phyloP scores from a whole-genome alignment of 495 filamentous ascomycete species.

The Bathelium albidoporum region DNA sequence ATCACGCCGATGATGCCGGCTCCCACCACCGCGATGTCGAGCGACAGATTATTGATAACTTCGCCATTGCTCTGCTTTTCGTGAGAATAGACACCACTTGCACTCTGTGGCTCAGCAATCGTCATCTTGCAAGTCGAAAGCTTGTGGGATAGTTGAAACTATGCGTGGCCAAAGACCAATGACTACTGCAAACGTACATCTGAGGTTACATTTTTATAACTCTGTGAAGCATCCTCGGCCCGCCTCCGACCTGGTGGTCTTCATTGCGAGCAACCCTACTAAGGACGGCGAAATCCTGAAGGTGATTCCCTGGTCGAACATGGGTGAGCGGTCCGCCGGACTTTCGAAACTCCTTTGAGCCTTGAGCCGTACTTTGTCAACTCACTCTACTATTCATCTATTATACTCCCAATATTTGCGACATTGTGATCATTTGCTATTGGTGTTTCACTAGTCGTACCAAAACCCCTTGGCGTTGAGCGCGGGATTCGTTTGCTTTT shows the following conservation, averaged over 20 bases:
- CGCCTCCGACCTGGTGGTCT: background rate
- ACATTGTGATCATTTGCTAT: background rate
- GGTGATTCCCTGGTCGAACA: background rate
- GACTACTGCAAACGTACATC: background rate
- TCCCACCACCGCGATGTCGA: constrained; percentile 16
- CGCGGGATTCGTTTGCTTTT: background rate
- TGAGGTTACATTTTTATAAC: background rate
- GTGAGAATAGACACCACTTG: background rate
- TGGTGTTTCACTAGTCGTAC: background rate
- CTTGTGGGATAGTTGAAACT: background rate
- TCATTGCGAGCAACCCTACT: background rate
- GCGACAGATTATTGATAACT: background rate
- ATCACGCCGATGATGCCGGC: constrained; percentile 19
- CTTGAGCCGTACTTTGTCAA: background rate
- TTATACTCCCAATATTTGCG: background rate
- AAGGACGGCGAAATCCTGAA: background rate
- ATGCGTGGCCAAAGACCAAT: background rate
- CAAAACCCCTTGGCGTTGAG: background rate
- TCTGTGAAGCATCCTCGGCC: background rate
- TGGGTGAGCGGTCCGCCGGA: background rate
- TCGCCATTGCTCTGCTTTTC: background rate
- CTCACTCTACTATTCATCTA: background rate
- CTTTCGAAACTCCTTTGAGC: background rate
- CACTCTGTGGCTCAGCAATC: background rate
- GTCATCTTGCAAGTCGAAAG: background rate